Percentiles rank a stretch among this genome's conserved stretches.
Conservation (phyloP, 1,284 basidiomycete species). For the Cutaneotrichosporon sp. region DNA sequence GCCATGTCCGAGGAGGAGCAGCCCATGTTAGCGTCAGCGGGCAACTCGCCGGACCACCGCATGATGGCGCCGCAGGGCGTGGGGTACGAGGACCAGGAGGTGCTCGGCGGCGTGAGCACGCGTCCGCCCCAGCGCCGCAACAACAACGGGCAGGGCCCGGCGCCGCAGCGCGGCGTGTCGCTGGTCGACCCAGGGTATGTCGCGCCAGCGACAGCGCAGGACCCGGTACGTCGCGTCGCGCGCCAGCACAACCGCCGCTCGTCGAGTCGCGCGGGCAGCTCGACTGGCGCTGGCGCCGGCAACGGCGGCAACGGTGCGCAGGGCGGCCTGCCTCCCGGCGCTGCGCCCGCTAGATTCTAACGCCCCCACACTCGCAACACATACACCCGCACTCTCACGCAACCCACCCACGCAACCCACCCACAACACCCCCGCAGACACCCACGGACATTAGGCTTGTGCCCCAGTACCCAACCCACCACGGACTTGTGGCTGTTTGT, state of each 20-base stretch:
- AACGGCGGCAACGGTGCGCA: slow-evolving; percentile 1
- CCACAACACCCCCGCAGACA: neutral
- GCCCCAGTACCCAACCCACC: neutral
- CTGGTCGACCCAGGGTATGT: slow-evolving; percentile 74
- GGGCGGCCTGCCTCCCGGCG: slow-evolving; percentile 19
- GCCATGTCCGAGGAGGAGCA: slow-evolving; percentile 52
- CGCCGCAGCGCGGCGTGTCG: slow-evolving; percentile 60
- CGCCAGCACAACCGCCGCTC: slow-evolving; percentile 28
- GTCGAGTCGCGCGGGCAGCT: slow-evolving; percentile 15
- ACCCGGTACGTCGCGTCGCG: slow-evolving; percentile 42
- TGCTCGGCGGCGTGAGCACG: slow-evolving; percentile 12
- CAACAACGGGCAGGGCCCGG: slow-evolving; percentile 12
- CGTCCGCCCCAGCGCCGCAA: slow-evolving; percentile 16
- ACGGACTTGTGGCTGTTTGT: slow-evolving; percentile 3
- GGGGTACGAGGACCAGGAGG: slow-evolving; percentile 21
- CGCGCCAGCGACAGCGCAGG: slow-evolving; percentile 64
- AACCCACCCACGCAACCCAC: no score
- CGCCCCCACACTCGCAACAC: slow-evolving; percentile 2
- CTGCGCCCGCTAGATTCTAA: neutral
- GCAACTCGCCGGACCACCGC: slow-evolving; percentile 30
- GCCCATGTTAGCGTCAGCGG: slow-evolving; percentile 48
- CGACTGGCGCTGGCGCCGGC: slow-evolving; percentile 13
- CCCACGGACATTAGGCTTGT: slow-evolving; percentile 6
- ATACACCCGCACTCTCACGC: slow-evolving; percentile 1
- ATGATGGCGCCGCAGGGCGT: slow-evolving; percentile 1